A percentile compares a stretch with the other conserved stretches of the same genome.
Conservation (phyloP, 164 flowering plant species). For the Liquidambar formosana region DNA sequence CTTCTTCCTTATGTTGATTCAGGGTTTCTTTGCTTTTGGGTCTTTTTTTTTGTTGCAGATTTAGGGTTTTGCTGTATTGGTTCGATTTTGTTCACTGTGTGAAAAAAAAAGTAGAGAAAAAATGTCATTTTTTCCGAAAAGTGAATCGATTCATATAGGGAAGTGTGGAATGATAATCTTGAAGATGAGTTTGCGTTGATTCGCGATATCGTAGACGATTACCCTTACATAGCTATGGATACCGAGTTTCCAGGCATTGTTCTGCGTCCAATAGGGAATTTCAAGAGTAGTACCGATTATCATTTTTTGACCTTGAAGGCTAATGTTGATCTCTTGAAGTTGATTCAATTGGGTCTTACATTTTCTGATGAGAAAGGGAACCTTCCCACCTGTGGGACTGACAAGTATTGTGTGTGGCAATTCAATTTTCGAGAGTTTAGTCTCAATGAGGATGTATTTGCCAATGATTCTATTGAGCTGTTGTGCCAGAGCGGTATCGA, state of each 20-base stretch:
- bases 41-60: too few relatives aligned
- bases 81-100: background rate
- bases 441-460: constrained; percentile 36
- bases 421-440: constrained; percentile 55
- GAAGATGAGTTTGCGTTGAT: constrained; percentile 41
- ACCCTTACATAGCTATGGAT: constrained; percentile 55
- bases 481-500: constrained; percentile 41
- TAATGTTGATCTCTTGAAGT: constrained; percentile 45
- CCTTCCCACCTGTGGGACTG: constrained; percentile 47
- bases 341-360: constrained; percentile 57
- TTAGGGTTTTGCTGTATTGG: too few relatives aligned
- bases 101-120: background rate
- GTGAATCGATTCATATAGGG: constrained; percentile 47
- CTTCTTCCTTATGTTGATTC: too few relatives aligned
- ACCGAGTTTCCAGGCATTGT: constrained; percentile 48
- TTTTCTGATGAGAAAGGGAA: constrained; percentile 47
- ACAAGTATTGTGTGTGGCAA: constrained; percentile 46
- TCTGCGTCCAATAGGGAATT: constrained; percentile 33
- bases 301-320: constrained; percentile 43
- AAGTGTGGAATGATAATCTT: constrained; percentile 47
- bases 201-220: constrained; percentile 48
- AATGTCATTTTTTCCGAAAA: constrained; percentile 31
- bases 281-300: constrained; percentile 30
- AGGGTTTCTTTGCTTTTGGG: too few relatives aligned
- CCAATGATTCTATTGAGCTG: constrained; percentile 48